Evolutionary conservation across 2,329 filamentous ascomycete genomes (phyloP).

Genomic region (Arthrobotrys entomopaga): DNA sequence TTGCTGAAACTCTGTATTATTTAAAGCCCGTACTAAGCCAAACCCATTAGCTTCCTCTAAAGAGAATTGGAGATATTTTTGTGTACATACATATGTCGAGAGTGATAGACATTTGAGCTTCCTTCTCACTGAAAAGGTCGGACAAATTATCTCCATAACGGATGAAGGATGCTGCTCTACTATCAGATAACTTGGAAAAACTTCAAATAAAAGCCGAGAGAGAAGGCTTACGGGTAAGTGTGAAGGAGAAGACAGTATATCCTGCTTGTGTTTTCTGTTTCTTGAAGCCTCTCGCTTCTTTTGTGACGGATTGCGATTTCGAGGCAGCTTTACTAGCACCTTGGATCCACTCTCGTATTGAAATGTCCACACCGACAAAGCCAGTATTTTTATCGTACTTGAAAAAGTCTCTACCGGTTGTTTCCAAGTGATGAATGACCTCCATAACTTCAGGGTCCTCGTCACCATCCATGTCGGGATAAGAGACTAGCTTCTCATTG

Average conservation of each 20-base stretch:
- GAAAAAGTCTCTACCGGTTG: slow-evolving; percentile 47
- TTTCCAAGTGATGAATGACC: slow-evolving; percentile 41
- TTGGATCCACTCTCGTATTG: slow-evolving; percentile 47
- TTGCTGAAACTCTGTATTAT: slow-evolving; percentile 27
- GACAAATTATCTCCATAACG: slow-evolving; percentile 39
- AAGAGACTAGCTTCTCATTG: too few relatives aligned
- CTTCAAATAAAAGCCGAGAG: background rate
- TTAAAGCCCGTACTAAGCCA: slow-evolving; percentile 34
- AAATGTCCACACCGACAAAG: slow-evolving; percentile 42
- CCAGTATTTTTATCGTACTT: slow-evolving; percentile 31
- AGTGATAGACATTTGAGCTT: slow-evolving; percentile 42
- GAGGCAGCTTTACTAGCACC: slow-evolving; percentile 1
- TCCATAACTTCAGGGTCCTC: slow-evolving; percentile 45
- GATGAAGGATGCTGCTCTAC: slow-evolving; percentile 24
- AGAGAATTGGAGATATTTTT: background rate
- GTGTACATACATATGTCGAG: slow-evolving; percentile 24
- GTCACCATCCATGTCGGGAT: too few relatives aligned
- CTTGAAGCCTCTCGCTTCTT: slow-evolving; percentile 32
- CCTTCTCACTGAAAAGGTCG: slow-evolving; percentile 34
- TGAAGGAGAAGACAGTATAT: slow-evolving; percentile 46
- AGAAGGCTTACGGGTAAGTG: slow-evolving; percentile 31
- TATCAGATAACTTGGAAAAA: background rate
- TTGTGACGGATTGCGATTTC: slow-evolving; percentile 1
- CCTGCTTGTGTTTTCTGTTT: slow-evolving; percentile 23
- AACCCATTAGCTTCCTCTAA: background rate